Evolutionary conservation across 768 basidiomycete genomes (phyloP).

Genomic region (Mycena maculata): DNA sequence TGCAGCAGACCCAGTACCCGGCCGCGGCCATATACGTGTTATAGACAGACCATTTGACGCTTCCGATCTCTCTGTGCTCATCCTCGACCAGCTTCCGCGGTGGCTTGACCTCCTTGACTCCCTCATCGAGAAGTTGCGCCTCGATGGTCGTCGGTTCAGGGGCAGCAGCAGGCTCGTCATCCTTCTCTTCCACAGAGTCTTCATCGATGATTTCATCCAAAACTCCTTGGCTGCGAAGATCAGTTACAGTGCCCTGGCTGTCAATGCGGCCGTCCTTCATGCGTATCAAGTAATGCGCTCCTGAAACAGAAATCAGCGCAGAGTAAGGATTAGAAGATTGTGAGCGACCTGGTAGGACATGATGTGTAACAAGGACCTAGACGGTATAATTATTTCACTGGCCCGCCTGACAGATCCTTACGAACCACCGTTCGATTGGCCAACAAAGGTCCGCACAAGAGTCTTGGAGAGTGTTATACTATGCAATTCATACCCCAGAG

Average conservation of each 20-base stretch:
- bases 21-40: conserved; percentile 77
- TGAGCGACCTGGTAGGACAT: conserved; percentile 72
- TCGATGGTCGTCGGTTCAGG: conserved; percentile 38
- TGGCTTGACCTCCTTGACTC: conserved; percentile 59
- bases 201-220: conserved; percentile 72
- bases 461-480: conserved; percentile 37
- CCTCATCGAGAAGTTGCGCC: conserved; percentile 25
- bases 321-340: background rate
- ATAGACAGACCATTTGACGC: conserved; percentile 83
- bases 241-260: conserved; percentile 73
- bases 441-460: conserved; percentile 72
- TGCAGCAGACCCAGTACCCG: conserved; percentile 77
- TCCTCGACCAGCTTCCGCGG: conserved; percentile 83
- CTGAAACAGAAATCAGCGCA: background rate
- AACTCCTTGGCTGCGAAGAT: conserved; percentile 69
- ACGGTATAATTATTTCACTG: background rate
- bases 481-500: background rate
- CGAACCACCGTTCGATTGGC: conserved; percentile 72
- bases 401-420: conserved; percentile 68
- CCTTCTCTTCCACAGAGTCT: conserved; percentile 60
- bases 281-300: conserved; percentile 74
- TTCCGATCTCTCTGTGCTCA: conserved; percentile 82
- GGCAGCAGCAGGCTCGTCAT: conserved; percentile 54
- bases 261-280: conserved; percentile 88
- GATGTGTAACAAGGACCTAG: conserved; percentile 73